Evolutionary conservation across 2,329 filamentous ascomycete genomes (phyloP).

Genomic region (Septoria linicola): DNA sequence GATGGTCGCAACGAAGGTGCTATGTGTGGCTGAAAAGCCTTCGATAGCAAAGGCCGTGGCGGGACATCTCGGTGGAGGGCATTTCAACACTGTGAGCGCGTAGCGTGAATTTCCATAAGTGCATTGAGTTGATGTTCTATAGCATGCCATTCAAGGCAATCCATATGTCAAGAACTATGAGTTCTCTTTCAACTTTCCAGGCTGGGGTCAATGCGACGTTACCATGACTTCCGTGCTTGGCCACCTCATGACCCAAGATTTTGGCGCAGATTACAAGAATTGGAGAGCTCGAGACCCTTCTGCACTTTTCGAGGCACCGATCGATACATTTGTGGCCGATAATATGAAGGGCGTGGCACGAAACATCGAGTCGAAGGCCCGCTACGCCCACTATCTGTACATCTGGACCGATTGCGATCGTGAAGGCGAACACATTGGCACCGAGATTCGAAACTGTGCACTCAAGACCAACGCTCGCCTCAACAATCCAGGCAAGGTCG

Average conservation of each 20-base stretch:
- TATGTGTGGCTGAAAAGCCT: constrained; percentile 84
- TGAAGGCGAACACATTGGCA: constrained; percentile 93
- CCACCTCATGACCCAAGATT: constrained; percentile 80
- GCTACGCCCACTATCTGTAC: constrained; percentile 70
- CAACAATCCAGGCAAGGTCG: constrained; percentile 58
- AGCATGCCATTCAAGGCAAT: constrained; percentile 67
- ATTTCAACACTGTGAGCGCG: constrained; percentile 63
- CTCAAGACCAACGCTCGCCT: constrained; percentile 69
- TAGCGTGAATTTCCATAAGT: not conserved
- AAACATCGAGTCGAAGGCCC: constrained; percentile 80
- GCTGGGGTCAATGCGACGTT: constrained; percentile 79
- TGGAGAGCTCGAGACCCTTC: constrained; percentile 81
- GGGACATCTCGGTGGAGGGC: constrained; percentile 78
- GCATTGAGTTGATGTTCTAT: constrained; percentile 25
- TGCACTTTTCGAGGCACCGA: constrained; percentile 76
- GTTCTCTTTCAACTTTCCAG: constrained; percentile 82
- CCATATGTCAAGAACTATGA: constrained; percentile 91
- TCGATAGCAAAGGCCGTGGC: constrained; percentile 95
- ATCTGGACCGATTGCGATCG: constrained; percentile 99
- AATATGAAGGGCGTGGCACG: constrained; percentile 77
- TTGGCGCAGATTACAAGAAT: constrained; percentile 68
- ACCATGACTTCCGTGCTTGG: constrained; percentile 93
- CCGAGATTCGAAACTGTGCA: constrained; percentile 83
- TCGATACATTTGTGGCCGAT: constrained; percentile 65
- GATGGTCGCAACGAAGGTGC: constrained; percentile 54